Evolutionary conservation across 805 yeast species (phyloP), one percentile per base, ranked within the genome.

Genomic region (Torulaspora delbrueckii): DNA sequence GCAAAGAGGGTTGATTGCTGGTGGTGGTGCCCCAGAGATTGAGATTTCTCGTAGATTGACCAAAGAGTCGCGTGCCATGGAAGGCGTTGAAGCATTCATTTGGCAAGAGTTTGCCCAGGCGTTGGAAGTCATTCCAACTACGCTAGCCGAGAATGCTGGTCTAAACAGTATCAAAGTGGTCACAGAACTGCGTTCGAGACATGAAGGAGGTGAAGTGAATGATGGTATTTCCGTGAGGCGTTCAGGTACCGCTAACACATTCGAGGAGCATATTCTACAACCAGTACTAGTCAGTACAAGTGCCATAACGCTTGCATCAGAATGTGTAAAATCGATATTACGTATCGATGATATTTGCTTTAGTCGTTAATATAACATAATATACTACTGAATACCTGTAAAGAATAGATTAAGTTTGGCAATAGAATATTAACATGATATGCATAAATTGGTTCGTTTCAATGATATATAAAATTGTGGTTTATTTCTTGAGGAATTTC

Each of bases 11-110:
- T 65, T 85, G 62, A 89, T 93, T 70, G 96, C 98, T 10, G 99
- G 99, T 58, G 99, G 99, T 53, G 99, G 98, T 59, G 98, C 99
- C 5, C 96, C 98, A 37, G 97, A 89, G 69, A 81, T 89, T 54
- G 96, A 90, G 72, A 82, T 87, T 6, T 80, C 96, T 8, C 79
- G 91, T 52, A 77, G 78, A 10, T 70, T 89, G 54, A 71, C 77
- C 56, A 81, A 79, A 55, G 95, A 88, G 65, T 76, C 95, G 25
- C 75, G 81, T 53, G 71, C 78, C 43, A 73, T 84, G 54, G 77
- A 86, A 14, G 97, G 97, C 41, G 86, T 87, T 8, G 95, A 89
- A 66, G 90, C 91, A 45, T 79, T 87, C 53, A 90, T 95, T 57
- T 90, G 86, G 81, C 83, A 81, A 62, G 96, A 90, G 69, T 89